phyloP scores from a whole-genome alignment of 2,329 filamentous ascomycete species.

The Colletotrichum horii region DNA sequence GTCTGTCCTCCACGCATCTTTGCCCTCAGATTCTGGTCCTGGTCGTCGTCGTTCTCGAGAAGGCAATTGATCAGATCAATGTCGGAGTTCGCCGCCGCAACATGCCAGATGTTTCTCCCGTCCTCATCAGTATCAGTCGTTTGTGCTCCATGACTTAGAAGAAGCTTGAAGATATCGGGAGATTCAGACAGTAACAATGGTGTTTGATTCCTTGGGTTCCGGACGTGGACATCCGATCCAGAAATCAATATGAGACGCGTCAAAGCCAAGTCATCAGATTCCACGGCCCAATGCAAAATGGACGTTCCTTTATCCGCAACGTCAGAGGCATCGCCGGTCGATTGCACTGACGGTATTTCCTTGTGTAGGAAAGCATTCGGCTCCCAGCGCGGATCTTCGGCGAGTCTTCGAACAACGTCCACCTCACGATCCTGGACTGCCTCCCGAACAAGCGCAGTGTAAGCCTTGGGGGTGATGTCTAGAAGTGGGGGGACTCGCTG shows the following conservation, averaged over 20 bases:
- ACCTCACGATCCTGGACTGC: background rate
- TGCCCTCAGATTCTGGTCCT: constrained; percentile 29
- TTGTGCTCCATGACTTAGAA: constrained; percentile 29
- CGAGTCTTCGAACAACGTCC: background rate
- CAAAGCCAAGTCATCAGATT: constrained; percentile 22
- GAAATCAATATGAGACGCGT: constrained; percentile 31
- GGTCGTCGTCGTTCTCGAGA: constrained; percentile 30
- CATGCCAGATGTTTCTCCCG: constrained; percentile 43
- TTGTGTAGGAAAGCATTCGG: background rate
- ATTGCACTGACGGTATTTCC: background rate
- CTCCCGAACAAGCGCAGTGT: background rate
- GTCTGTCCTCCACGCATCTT: constrained; percentile 27
- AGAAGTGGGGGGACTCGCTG: background rate
- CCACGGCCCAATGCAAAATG: constrained; percentile 11
- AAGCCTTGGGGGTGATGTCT: background rate
- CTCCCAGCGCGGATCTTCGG: constrained; percentile 17
- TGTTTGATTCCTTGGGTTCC: constrained; percentile 34
- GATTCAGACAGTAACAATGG: constrained; percentile 40
- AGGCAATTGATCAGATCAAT: constrained; percentile 33
- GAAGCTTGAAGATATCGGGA: constrained; percentile 25
- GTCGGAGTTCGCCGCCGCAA: constrained; percentile 38
- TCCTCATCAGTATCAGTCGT: constrained; percentile 34
- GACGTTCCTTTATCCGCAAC: background rate
- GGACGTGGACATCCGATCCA: constrained; percentile 31
- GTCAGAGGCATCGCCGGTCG: background rate